Base-by-base conservation (phyloP, 1,284 basidiomycete genomes). In the Serendipita sp. region DNA sequence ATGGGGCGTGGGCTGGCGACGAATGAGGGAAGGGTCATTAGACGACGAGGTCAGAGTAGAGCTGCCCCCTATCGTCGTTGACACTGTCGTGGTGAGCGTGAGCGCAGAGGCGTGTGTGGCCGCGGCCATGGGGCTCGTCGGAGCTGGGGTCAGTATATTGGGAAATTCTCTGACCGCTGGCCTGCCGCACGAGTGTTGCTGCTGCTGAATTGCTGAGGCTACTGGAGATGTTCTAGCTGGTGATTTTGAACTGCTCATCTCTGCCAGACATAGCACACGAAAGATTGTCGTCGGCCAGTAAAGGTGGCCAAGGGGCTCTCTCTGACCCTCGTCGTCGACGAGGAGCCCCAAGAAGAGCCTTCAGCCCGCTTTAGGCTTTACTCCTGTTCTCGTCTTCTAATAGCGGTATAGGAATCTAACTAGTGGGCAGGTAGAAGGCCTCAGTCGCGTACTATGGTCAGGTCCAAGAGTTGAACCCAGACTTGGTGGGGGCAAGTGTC, bases 1-100 rank as follows among this genome's bases (percentile, higher is more conserved):
- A 61, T 61, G 29, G 64, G 35, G 8, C 61, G 74, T 76, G 65
- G 74, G 75, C 64, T 72, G 71, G 61, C 77, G 78, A 70, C 79
- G 77, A 69, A 77, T 75, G 58, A 75, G 60, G 63, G 62, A 60
- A 64, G 26, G 50, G 17, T 22, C 53, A n/a, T 26, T 58, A 10
- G 26, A n/a, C 22, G 66, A 63, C 49, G 66, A 64, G 60, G 65
- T 65, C 62, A 53, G 38, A 49, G 64, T 62, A 53, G 63, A 60
- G 13, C 38, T 13, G 38, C 13, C 13, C 38, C 38, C 38, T 13
- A 41, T 5, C 38, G 38, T 17, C 29, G 32, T 62, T 41, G 44
- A n/a, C 45, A 15, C 10, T n/a, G 13, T 35, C 45, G 26, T n/a
- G 26, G 44, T 22, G 26, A 32, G 41, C 43, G 26, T 45, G 43